Conservation (phyloP, 495 filamentous ascomycete genomes). For the Neurospora sp. region DNA sequence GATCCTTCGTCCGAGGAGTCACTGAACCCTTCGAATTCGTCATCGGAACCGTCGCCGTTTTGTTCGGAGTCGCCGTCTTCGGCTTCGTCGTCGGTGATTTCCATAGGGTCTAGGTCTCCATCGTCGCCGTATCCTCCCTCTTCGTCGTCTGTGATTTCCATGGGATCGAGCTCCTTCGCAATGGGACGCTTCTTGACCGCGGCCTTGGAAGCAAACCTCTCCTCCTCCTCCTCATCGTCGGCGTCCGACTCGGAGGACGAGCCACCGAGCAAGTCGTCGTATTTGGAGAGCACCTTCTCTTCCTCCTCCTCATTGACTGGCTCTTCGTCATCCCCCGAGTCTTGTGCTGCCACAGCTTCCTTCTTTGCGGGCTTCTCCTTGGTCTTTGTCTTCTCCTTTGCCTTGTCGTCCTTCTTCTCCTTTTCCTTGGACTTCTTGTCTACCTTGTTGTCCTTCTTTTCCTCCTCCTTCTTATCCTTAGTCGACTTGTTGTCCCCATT, state of each 20-base stretch:
- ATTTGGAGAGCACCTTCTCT: conserved; percentile 8
- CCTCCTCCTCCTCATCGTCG: conserved; percentile 6
- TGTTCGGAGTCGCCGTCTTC: neutral
- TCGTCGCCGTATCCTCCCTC: conserved; percentile 4
- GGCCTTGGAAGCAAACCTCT: conserved; percentile 5
- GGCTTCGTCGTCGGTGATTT: conserved; percentile 11
- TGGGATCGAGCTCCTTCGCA: conserved; percentile 11
- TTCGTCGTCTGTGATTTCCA: conserved; percentile 9
- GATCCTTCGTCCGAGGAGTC: neutral
- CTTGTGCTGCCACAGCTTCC: conserved; percentile 1
- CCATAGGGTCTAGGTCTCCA: conserved; percentile 8
- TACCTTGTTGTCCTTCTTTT: conserved; percentile 8
- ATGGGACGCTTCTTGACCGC: neutral
- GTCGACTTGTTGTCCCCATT: neutral
- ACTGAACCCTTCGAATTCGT: conserved; percentile 10
- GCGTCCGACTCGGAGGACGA: conserved; percentile 7
- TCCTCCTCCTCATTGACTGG: conserved; percentile 6
- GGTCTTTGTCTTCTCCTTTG: conserved; percentile 8
- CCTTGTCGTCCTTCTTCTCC: conserved; percentile 10
- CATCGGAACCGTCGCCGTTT: neutral
- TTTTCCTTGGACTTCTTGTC: conserved; percentile 10
- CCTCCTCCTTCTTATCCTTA: conserved; percentile 4
- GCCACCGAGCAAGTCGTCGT: conserved; percentile 11
- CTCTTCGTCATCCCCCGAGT: neutral
- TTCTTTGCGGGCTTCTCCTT: conserved; percentile 11